Conservation (phyloP, 108 stramenopile genomes). For the Nannochloropsis oceanica region DNA sequence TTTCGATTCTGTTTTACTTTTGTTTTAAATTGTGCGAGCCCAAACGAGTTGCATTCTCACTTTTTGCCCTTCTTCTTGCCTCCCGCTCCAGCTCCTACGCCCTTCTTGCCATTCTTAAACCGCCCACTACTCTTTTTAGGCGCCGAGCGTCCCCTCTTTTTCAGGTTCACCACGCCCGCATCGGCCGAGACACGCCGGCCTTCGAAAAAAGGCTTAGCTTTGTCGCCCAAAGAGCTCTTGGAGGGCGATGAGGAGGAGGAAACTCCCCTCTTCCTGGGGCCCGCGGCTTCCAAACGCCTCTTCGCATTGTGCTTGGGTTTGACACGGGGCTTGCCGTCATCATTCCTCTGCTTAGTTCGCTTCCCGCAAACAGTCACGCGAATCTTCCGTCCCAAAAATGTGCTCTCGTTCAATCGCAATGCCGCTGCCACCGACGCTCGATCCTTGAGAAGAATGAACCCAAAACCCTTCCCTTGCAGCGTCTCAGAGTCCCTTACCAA, state of each 20-base stretch:
- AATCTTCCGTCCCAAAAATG: not conserved
- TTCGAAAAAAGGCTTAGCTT: not conserved
- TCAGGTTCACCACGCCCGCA: not conserved
- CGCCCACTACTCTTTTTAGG: not conserved
- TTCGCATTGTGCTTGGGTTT: not conserved
- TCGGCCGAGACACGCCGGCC: not conserved
- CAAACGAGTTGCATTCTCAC: too few relatives aligned
- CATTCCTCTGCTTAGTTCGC: constrained; percentile 8
- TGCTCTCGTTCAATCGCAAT: constrained; percentile 3
- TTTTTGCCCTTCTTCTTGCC: too few relatives aligned
- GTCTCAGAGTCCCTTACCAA: constrained; percentile 33
- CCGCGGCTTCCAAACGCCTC: not conserved
- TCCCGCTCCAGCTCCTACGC: too few relatives aligned
- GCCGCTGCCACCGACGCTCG: constrained; percentile 26
- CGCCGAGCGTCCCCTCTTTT: not conserved
- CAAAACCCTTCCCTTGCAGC: constrained; percentile 35
- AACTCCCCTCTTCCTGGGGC: not conserved
- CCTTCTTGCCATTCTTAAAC: too few relatives aligned
- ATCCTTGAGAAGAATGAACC: constrained; percentile 30
- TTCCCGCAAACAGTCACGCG: constrained; percentile 21
- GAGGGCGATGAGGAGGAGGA: not conserved
- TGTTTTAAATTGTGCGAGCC: too few relatives aligned
- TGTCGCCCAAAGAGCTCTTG: not conserved
- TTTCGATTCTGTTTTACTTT: too few relatives aligned
- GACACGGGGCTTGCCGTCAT: not conserved